These are phyloP conservation scores for Ophiostoma sp. DNA, from an alignment of 2,329 filamentous ascomycete genomes.

Conservation along the genomic window DNA sequence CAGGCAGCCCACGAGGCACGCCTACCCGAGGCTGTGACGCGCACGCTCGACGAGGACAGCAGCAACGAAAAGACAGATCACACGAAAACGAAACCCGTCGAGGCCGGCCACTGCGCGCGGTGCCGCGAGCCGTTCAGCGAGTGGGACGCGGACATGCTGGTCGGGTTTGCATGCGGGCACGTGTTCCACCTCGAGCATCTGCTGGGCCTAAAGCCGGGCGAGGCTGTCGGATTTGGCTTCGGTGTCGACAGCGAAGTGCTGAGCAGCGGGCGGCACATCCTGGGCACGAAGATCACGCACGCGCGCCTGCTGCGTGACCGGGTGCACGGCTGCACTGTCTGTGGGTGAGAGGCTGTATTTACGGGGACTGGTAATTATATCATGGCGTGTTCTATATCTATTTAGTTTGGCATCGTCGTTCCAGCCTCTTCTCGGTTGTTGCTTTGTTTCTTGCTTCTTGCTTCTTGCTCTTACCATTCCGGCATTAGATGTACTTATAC, in stretches of 20 bases:
- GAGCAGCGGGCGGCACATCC: slow-evolving; percentile 51
- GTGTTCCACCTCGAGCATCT: slow-evolving; percentile 74
- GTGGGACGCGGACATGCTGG: slow-evolving; percentile 63
- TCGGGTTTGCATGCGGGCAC: slow-evolving; percentile 78
- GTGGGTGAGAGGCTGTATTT: slow-evolving; percentile 28
- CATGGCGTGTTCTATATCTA: not conserved
- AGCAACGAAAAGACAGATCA: slow-evolving; percentile 15
- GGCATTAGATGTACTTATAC: slow-evolving; percentile 8
- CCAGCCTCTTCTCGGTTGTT: not conserved
- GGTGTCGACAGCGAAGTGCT: slow-evolving; percentile 38
- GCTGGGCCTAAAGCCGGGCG: slow-evolving; percentile 48
- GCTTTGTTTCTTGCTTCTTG: not conserved
- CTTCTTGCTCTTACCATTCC: not conserved
- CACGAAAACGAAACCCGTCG: slow-evolving; percentile 28
- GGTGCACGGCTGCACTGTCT: slow-evolving; percentile 61
- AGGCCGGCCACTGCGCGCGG: slow-evolving; percentile 54
- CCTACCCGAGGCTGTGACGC: too few species aligned
- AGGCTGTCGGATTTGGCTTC: slow-evolving; percentile 36
- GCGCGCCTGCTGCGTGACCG: slow-evolving; percentile 71
- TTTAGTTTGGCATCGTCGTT: not conserved
- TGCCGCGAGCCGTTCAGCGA: slow-evolving; percentile 54
- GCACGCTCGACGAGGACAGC: not conserved
- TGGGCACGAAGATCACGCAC: slow-evolving; percentile 83
- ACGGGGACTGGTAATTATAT: not conserved
- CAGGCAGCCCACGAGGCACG: too few species aligned